phyloP scores from a whole-genome alignment of 148 eudicot species.

The Cornus florida region DNA sequence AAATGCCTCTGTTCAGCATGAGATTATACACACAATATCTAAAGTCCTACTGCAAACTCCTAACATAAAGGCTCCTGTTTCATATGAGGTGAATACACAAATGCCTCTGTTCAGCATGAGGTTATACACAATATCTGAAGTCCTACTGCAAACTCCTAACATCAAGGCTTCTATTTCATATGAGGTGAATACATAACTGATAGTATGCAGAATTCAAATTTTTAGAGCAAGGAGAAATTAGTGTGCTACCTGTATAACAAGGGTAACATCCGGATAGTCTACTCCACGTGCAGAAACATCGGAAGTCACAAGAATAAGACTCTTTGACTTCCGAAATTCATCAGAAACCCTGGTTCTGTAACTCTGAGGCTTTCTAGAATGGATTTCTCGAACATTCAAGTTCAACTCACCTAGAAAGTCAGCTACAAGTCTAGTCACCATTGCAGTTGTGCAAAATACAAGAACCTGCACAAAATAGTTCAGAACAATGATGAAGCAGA shows the following conservation, averaged over 20 bases:
- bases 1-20: background rate
- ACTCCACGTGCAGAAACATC: conserved; percentile 99
- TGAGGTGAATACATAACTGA: background rate
- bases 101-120: background rate
- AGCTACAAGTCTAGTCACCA: conserved; percentile 94
- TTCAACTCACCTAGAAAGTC: conserved; percentile 86
- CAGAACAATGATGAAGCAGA: background rate
- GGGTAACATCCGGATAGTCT: conserved; percentile 95
- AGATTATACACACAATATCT: background rate
- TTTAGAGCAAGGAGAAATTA: background rate
- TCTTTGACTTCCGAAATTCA: conserved; percentile 88
- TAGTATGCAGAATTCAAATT: background rate
- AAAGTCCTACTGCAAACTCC: background rate
- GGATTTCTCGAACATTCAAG: conserved; percentile 94
- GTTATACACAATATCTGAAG: background rate
- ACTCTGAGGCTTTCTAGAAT: conserved; percentile 90
- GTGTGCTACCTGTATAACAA: conserved; percentile 78
- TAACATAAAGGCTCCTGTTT: background rate
- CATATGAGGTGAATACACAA: background rate
- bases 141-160: background rate
- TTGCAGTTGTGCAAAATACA: conserved; percentile 98
- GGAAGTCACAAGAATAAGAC: conserved; percentile 93
- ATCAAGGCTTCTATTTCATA: background rate
- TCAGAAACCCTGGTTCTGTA: conserved; percentile 88
- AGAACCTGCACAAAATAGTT: conserved; percentile 56